Evolutionary conservation across 257 asterid species (phyloP).

Genomic region (Voacanga thouarsii): DNA sequence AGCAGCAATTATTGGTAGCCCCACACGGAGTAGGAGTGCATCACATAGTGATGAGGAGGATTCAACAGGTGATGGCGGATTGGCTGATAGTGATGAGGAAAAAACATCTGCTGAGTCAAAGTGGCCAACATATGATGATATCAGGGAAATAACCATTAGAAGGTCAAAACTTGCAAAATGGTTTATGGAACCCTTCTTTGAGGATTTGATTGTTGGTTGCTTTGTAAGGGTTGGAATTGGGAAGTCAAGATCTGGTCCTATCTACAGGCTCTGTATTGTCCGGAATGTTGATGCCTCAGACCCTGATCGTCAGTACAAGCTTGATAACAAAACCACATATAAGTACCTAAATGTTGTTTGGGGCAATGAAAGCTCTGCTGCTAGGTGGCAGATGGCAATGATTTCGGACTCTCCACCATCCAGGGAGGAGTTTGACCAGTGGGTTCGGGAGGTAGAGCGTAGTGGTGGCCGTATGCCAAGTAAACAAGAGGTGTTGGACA

Average conservation of each 20-base stretch:
- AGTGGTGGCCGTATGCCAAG: constrained; percentile 79
- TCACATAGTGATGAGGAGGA: constrained; percentile 76
- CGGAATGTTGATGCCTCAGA: constrained; percentile 80
- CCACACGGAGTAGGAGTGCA: constrained; percentile 70
- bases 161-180: constrained; percentile 90
- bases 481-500: constrained; percentile 78
- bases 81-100: constrained; percentile 91
- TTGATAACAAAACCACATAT: constrained; percentile 82
- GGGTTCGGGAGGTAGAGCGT: constrained; percentile 92
- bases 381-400: constrained; percentile 99
- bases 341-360: constrained; percentile 84
- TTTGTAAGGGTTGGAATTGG: constrained; percentile 96
- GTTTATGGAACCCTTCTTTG: constrained; percentile 99
- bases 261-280: constrained; percentile 83
- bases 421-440: constrained; percentile 83
- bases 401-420: constrained; percentile 77
- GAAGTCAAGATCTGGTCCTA: constrained; percentile 70
- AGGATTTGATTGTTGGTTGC: constrained; percentile 91
- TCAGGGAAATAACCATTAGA: constrained; percentile 78
- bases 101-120: constrained; percentile 63
- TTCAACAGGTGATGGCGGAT: constrained; percentile 79
- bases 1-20: constrained; percentile 61
- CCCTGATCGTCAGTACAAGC: constrained; percentile 74
- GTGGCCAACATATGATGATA: constrained; percentile 73
- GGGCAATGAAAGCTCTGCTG: constrained; percentile 94